A percentile compares a stretch with the other conserved stretches of the same genome.
Conservation (phyloP, 2,329 filamentous ascomycete species). For the Ceratocystis albifundus region DNA sequence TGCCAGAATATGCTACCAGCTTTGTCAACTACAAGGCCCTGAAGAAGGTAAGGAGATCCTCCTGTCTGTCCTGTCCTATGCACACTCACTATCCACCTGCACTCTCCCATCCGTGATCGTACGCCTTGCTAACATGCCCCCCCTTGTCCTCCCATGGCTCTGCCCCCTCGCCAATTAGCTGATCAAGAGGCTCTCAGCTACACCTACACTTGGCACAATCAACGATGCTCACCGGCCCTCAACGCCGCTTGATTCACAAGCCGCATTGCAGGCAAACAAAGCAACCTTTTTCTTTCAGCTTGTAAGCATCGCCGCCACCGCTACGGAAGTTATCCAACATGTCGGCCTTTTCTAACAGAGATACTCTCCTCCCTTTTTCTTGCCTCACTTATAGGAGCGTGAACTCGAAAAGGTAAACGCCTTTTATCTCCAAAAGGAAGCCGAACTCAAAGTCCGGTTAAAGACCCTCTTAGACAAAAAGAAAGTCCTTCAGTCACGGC, state of each 20-base stretch:
- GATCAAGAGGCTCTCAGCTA: constrained; percentile 95
- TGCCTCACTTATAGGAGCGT: constrained; percentile 56
- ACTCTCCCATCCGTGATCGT: too few relatives aligned
- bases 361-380: constrained; percentile 31
- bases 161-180: constrained; percentile 46
- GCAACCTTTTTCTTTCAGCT: constrained; percentile 97
- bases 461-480: constrained; percentile 94
- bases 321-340: constrained; percentile 95
- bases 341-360: constrained; percentile 41
- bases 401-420: constrained; percentile 97
- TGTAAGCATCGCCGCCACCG: constrained; percentile 45
- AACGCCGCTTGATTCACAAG: constrained; percentile 60
- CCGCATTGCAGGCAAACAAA: constrained; percentile 87
- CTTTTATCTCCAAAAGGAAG: constrained; percentile 96
- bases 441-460: constrained; percentile 89
- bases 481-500: constrained; percentile 71
- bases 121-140: background rate
- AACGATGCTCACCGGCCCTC: constrained; percentile 45
- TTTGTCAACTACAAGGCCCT: constrained; percentile 99
- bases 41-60: constrained; percentile 67
- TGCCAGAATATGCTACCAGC: constrained; percentile 96
- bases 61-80: background rate
- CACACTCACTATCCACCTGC: too few relatives aligned
- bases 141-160: background rate
- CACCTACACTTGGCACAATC: constrained; percentile 69